Percentiles rank a stretch among this genome's conserved stretches.
Conservation (phyloP, 306 rosid genomes). For the Vigna nakashimae region DNA sequence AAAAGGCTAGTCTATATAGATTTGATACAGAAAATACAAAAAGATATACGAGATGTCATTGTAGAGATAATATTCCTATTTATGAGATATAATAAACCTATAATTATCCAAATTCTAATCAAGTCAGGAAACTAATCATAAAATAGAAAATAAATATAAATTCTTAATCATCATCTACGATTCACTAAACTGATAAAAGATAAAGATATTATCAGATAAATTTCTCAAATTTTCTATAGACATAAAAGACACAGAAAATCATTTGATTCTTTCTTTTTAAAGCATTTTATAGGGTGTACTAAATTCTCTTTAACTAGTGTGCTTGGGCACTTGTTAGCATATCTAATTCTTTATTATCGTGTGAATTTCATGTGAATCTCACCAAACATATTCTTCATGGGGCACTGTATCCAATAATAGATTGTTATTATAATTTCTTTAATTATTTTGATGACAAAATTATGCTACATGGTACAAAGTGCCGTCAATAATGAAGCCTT, state of each 20-base stretch:
- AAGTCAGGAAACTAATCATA: neutral
- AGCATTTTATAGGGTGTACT: neutral
- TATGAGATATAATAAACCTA: neutral
- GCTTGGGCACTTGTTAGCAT: neutral
- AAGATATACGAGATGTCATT: neutral
- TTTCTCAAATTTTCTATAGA: neutral
- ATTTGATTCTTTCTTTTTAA: neutral
- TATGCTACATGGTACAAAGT: conserved; percentile 22
- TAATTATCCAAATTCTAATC: neutral
- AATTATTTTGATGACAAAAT: conserved; percentile 7
- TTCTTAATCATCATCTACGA: neutral
- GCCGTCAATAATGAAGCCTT: conserved; percentile 6
- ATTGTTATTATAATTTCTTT: conserved; percentile 1
- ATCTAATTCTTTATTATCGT: neutral
- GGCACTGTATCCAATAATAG: neutral
- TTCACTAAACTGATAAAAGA: neutral
- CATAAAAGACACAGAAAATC: neutral
- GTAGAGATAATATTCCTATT: neutral
- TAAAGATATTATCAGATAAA: neutral
- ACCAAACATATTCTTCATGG: neutral
- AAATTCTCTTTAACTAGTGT: neutral
- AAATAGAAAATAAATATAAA: neutral
- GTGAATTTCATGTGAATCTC: conserved; percentile 17
- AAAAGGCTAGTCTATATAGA: neutral
- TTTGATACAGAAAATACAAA: neutral